Evolutionary conservation across 164 flowering plant species (phyloP).

Genomic region (Chimonanthus salicifolius): DNA sequence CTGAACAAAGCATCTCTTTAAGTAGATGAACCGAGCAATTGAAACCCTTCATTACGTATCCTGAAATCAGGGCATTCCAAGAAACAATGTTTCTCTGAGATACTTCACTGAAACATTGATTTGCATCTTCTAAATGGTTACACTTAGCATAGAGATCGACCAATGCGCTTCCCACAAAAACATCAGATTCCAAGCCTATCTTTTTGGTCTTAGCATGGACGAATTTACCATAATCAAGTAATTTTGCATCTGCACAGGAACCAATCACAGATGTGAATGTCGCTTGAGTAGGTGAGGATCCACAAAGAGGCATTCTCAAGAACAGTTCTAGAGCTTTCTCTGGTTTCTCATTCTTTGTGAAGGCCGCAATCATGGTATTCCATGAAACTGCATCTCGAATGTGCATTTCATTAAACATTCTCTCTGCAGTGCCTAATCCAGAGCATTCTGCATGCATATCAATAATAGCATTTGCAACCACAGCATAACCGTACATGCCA

Average conservation of each 20-base stretch:
- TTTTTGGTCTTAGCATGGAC: constrained; percentile 56
- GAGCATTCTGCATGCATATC: constrained; percentile 53
- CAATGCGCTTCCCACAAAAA: constrained; percentile 58
- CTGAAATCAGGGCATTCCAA: constrained; percentile 68
- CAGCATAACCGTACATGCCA: constrained; percentile 30
- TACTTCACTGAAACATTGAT: constrained; percentile 45
- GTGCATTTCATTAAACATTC: constrained; percentile 31
- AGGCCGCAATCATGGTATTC: constrained; percentile 56
- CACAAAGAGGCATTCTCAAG: constrained; percentile 28
- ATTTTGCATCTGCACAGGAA: constrained; percentile 37
- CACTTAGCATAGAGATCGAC: constrained; percentile 70
- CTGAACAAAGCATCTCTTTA: constrained; percentile 50
- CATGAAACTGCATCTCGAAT: constrained; percentile 58
- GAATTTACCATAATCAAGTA: constrained; percentile 30
- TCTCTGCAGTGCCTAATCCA: constrained; percentile 29
- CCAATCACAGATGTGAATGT: constrained; percentile 49
- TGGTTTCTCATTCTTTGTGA: constrained; percentile 34
- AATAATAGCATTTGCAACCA: constrained; percentile 48
- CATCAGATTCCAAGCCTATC: constrained; percentile 35
- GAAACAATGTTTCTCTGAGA: constrained; percentile 46
- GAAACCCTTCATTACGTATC: constrained; percentile 33
- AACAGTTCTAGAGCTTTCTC: constrained; percentile 41
- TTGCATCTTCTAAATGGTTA: constrained; percentile 40
- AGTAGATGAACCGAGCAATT: constrained; percentile 29
- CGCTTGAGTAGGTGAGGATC: constrained; percentile 37